Base-by-base conservation (phyloP, 768 basidiomycete species). In the Tulasnella sp. region DNA sequence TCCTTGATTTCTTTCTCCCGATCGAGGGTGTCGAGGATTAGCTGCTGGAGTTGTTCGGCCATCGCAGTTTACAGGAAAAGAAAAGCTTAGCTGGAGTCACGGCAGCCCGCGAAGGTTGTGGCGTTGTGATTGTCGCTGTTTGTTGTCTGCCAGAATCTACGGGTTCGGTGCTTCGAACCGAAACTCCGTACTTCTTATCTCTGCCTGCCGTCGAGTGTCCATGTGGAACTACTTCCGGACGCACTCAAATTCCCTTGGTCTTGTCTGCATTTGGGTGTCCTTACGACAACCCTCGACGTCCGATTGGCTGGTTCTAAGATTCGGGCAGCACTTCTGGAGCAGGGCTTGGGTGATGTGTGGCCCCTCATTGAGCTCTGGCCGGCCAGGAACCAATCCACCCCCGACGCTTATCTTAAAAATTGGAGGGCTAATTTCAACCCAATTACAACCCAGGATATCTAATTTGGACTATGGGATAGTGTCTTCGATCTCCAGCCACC, bases 21-120 rank as follows among this genome's bases (percentile, higher is more conserved):
- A 80, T 93, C 89, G 76, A 98, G 89, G 38, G 89, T 89, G 81
- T 94, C 89, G 71, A 98, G 89, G 80, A 97, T 85, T 76, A 93
- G 89, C 83, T 95, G 89, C 84, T 97, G 96, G 68, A 97, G 87
- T 18, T 87, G 85, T 84, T 96, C 94, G 31, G 81, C 42, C 75
- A 94, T 88, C 92, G 94, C 94, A 81, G 80, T 21, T 31, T 36
- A 27, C 14, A 42, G 36, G 74, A 38, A 27, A 42, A 38, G 39
- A 46, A 42, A 46, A 42, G 27, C 46, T 40, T 72, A 42, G 40
- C 74, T 74, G 27, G 74, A 74, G 74, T 74, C 74, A 74, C 74
- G 52, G 52, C 52, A 52, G 52, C 12, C 52, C 52, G 52, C 6
- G 52, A 52, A n/a, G 24, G 52, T 3, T 4, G 52, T 52, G 52